These are phyloP conservation scores for Austroboletus rostrupii DNA, from an alignment of 1,284 basidiomycete genomes.

Conservation along the genomic window DNA sequence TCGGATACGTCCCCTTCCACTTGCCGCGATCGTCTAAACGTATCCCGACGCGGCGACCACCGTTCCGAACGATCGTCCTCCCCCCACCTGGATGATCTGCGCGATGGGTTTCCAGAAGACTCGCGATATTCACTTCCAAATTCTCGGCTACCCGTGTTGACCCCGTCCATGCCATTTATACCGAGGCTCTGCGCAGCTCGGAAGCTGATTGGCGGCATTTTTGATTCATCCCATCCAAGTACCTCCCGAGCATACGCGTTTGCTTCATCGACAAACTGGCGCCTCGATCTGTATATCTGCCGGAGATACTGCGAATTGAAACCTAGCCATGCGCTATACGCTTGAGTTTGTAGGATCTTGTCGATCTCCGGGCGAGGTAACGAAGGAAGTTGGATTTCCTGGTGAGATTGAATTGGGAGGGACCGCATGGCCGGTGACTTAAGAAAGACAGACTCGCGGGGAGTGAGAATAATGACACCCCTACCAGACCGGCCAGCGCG, in stretches of 20 bases:
- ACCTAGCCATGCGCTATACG: conserved; percentile 56
- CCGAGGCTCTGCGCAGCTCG: conserved; percentile 61
- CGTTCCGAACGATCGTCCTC: conserved; percentile 5
- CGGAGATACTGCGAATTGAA: conserved; percentile 52
- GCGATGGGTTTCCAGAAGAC: conserved; percentile 9
- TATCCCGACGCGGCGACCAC: conserved; percentile 5
- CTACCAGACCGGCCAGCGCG: conserved; percentile 72
- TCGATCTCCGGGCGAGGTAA: conserved; percentile 28
- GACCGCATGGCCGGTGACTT: conserved; percentile 36
- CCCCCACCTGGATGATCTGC: conserved; percentile 11
- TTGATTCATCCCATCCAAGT: conserved; percentile 38
- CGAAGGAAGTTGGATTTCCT: conserved; percentile 22
- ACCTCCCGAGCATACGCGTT: conserved; percentile 44
- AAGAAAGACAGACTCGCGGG: conserved; percentile 56
- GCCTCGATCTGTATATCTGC: conserved; percentile 39
- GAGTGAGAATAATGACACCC: conserved; percentile 58
- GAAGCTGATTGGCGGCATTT: conserved; percentile 42
- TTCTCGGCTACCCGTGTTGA: conserved; percentile 27
- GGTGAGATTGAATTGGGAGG: conserved; percentile 37
- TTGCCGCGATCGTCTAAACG: conserved; percentile 1
- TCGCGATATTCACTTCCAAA: conserved; percentile 2
- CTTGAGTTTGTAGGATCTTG: conserved; percentile 42
- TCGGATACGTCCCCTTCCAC: neutral
- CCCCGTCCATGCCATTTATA: conserved; percentile 47
- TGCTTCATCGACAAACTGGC: conserved; percentile 40